These are phyloP conservation scores for Isatis lusitanica DNA, from an alignment of 441 rosid genomes.

Conservation along the genomic window DNA sequence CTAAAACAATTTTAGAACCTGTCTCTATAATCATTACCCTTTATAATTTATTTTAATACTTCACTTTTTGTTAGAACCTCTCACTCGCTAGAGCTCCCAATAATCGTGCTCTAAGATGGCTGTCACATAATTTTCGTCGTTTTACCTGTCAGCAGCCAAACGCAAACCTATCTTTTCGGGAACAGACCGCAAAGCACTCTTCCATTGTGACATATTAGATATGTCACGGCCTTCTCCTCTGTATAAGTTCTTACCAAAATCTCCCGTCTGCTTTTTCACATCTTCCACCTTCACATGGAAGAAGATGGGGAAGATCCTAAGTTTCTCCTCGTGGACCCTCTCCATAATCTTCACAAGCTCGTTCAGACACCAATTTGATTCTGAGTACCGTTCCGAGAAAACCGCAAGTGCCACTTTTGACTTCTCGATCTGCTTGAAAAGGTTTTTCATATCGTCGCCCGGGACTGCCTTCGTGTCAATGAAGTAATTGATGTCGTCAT, in stretches of 20 bases:
- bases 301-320: neutral
- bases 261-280: neutral
- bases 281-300: neutral
- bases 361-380: neutral
- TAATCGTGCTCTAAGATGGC: too few species aligned
- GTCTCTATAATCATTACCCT: too few species aligned
- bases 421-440: neutral
- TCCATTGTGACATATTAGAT: neutral
- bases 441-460: neutral
- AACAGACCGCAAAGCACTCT: neutral
- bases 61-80: too few species aligned
- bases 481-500: neutral
- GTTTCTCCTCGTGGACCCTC: neutral
- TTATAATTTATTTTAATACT: too few species aligned
- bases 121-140: too few species aligned
- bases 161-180: neutral
- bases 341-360: constrained; percentile 1
- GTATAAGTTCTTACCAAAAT: neutral
- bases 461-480: neutral
- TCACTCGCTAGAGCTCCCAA: too few species aligned
- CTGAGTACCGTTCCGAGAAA: neutral
- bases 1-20: too few species aligned
- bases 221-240: neutral
- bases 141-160: neutral
- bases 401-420: neutral